phyloP scores from a whole-genome alignment of 345 rosid species.

The Noccaea caerulescens region DNA sequence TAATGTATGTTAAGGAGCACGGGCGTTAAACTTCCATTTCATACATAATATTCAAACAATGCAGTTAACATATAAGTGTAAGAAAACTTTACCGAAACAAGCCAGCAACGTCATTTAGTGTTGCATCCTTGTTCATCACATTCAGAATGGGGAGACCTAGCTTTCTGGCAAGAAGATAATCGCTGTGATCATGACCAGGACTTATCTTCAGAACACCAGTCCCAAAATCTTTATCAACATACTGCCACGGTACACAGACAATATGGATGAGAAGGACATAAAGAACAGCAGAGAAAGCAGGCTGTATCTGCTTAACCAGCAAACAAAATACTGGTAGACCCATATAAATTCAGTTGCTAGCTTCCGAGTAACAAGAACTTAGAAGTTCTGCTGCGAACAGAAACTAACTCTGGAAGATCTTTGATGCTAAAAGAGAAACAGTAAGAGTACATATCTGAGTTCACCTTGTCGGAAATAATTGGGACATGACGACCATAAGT shows the following conservation, averaged over 20 bases:
- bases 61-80: constrained; percentile 28
- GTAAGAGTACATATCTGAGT: constrained; percentile 27
- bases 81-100: constrained; percentile 63
- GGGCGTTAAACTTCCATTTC: constrained; percentile 27
- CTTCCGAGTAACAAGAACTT: constrained; percentile 21
- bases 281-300: not conserved
- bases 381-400: not conserved
- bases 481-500: constrained; percentile 98
- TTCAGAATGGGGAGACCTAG: constrained; percentile 96
- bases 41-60: not conserved
- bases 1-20: constrained; percentile 26
- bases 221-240: constrained; percentile 98
- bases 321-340: too few species aligned
- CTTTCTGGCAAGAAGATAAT: constrained; percentile 94
- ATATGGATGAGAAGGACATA: constrained; percentile 26
- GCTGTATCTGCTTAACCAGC: too few species aligned
- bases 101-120: constrained; percentile 95
- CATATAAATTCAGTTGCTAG: not conserved
- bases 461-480: constrained; percentile 85
- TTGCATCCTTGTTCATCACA: constrained; percentile 97
- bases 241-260: constrained; percentile 54
- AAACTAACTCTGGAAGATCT: too few species aligned
- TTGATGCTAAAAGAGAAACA: constrained; percentile 3
- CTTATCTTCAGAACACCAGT: constrained; percentile 99
- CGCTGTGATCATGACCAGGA: constrained; percentile 98